Percentiles rank a stretch among this genome's conserved stretches.
Evolutionary conservation across 805 yeast species (phyloP).

Genomic region (Wickerhamiella nectarea): DNA sequence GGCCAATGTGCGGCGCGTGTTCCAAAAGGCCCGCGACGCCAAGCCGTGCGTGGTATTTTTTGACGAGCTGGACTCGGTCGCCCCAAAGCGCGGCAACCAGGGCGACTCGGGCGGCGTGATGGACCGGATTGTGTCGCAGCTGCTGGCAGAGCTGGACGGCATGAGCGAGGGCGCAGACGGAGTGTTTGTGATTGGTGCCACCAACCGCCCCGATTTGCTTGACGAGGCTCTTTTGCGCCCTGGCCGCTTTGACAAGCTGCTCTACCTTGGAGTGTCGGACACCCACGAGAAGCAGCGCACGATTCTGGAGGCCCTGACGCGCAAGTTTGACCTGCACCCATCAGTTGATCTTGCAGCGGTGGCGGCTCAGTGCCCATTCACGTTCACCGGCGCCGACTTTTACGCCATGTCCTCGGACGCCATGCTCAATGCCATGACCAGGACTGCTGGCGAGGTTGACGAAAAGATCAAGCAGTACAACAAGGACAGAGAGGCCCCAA

Average conservation of each 20-base stretch:
- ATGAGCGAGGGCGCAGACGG: constrained; percentile 79
- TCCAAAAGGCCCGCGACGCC: constrained; percentile 90
- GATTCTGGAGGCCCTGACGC: constrained; percentile 73
- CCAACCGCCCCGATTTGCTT: constrained; percentile 86
- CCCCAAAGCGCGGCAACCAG: constrained; percentile 96
- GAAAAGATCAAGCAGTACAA: constrained; percentile 43
- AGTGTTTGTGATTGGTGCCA: constrained; percentile 97
- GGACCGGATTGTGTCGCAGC: constrained; percentile 95
- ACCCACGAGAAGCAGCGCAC: constrained; percentile 79
- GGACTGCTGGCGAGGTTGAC: constrained; percentile 71
- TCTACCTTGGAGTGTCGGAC: constrained; percentile 85
- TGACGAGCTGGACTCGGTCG: constrained; percentile 95
- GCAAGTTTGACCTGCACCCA: constrained; percentile 48
- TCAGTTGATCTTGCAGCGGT: constrained; percentile 45
- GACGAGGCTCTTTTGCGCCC: constrained; percentile 92
- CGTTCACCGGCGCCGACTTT: constrained; percentile 96
- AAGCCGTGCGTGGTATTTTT: constrained; percentile 95
- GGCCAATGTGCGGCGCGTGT: constrained; percentile 88
- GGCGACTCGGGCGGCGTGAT: constrained; percentile 99
- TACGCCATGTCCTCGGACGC: constrained; percentile 94
- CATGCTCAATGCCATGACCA: constrained; percentile 89
- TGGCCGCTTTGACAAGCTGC: constrained; percentile 89
- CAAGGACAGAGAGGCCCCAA: constrained; percentile 27
- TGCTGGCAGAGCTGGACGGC: constrained; percentile 90
- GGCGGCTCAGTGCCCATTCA: constrained; percentile 66